A percentile compares a stretch with the other conserved stretches of the same genome.
Evolutionary conservation across 1,284 basidiomycete genomes (phyloP).

Genomic region (Sporisorium scitamineum): DNA sequence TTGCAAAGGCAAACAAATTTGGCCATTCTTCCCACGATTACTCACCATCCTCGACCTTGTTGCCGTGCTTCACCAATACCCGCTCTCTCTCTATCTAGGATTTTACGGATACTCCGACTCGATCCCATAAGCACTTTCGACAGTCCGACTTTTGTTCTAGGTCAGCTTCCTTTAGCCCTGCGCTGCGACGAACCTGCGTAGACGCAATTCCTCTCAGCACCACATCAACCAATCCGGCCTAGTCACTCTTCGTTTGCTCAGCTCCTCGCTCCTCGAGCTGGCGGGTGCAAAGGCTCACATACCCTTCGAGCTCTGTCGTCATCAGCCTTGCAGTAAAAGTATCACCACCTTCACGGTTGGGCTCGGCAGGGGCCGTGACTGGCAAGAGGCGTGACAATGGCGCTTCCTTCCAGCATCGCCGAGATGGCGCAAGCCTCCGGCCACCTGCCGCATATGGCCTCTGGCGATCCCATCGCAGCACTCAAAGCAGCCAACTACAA

Average conservation of each 20-base stretch:
- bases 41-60: not conserved
- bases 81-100: not conserved
- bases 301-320: not conserved
- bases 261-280: not conserved
- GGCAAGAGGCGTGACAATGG: slow-evolving; percentile 16
- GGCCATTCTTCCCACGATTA: slow-evolving; percentile 2
- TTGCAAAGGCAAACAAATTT: slow-evolving; percentile 5
- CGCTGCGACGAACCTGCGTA: not conserved
- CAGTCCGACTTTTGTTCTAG: not conserved
- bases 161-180: not conserved
- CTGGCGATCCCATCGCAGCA: slow-evolving; percentile 51
- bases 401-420: slow-evolving; percentile 44
- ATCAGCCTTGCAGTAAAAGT: not conserved
- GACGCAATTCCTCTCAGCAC: not conserved
- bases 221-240: not conserved
- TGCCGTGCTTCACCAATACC: not conserved
- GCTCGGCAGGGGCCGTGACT: slow-evolving; percentile 13
- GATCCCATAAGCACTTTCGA: not conserved
- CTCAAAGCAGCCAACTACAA: slow-evolving; percentile 56
- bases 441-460: slow-evolving; percentile 14
- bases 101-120: not conserved
- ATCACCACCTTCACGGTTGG: not conserved
- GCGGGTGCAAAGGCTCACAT: not conserved
- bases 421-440: slow-evolving; percentile 45
- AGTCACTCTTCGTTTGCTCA: not conserved